phyloP scores from a whole-genome alignment of 1,284 basidiomycete genomes.

The Mycena citricolor region DNA sequence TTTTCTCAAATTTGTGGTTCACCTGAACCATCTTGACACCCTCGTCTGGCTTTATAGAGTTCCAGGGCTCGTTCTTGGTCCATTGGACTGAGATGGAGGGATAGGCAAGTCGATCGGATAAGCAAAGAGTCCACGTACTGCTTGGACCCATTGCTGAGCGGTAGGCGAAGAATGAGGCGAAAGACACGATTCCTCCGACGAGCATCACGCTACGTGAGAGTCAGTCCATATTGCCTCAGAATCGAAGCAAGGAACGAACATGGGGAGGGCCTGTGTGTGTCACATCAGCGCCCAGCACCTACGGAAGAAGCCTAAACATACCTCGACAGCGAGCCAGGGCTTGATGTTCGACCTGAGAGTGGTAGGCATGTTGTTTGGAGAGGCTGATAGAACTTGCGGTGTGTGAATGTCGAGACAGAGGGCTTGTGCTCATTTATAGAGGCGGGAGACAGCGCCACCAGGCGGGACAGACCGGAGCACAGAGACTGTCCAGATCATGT shows the following conservation, averaged over 20 bases:
- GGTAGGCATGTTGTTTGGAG: conserved; percentile 11
- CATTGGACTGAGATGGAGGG: conserved; percentile 25
- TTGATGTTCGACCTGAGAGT: conserved; percentile 14
- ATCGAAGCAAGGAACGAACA: conserved; percentile 18
- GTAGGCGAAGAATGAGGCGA: conserved; percentile 26
- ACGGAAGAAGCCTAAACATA: conserved; percentile 3
- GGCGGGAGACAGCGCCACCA: too few relatives aligned
- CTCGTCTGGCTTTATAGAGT: conserved; percentile 27
- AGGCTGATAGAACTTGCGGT: background rate
- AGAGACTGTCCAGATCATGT: too few relatives aligned
- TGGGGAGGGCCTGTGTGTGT: conserved; percentile 27
- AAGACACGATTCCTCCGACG: conserved; percentile 23
- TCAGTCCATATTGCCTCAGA: background rate
- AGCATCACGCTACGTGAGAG: conserved; percentile 22
- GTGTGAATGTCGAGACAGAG: too few relatives aligned
- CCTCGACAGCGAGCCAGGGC: conserved; percentile 27
- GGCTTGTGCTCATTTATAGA: too few relatives aligned
- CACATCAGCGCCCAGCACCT: background rate
- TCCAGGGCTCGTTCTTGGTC: conserved; percentile 28
- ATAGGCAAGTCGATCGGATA: conserved; percentile 12
- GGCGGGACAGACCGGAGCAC: too few relatives aligned
- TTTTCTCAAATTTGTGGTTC: conserved; percentile 23
- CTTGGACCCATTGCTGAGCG: conserved; percentile 28
- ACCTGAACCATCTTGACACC: conserved; percentile 27
- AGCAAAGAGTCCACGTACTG: conserved; percentile 23